Percentiles rank a stretch among this genome's conserved stretches.
These are phyloP conservation scores for Helicosporidium sp. DNA, from an alignment of 139 green algal species.

Conservation along the genomic window DNA sequence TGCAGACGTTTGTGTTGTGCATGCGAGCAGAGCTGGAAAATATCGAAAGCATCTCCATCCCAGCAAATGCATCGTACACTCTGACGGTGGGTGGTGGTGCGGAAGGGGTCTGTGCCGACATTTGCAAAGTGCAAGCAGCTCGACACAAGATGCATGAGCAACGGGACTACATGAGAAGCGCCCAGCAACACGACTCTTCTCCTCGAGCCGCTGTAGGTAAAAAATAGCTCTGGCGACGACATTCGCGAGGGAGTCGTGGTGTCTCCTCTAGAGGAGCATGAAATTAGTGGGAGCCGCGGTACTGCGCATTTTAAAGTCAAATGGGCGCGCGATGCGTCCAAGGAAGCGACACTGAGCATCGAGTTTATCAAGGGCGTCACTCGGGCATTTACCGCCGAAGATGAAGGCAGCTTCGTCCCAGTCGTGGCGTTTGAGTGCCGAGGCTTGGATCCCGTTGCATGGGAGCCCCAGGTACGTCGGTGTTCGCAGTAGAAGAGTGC, in stretches of 20 bases:
- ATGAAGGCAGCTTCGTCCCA: constrained; percentile 40
- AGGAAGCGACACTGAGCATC: constrained; percentile 33
- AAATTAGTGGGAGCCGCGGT: constrained; percentile 39
- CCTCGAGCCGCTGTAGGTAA: no score
- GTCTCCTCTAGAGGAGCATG: constrained; percentile 20
- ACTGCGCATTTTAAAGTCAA: constrained; percentile 52
- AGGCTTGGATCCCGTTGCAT: constrained; percentile 45
- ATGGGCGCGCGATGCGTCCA: constrained; percentile 21
- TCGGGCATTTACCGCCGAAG: constrained; percentile 21
- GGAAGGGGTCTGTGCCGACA: no score
- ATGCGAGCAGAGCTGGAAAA: constrained; percentile 48
- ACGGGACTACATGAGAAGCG: no score
- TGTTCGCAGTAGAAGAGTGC: no score
- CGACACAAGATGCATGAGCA: no score
- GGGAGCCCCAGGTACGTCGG: constrained; percentile 14
- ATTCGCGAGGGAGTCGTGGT: constrained; percentile 30
- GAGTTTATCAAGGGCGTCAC: constrained; percentile 42
- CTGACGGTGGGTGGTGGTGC: constrained; percentile 22
- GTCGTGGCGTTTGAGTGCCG: constrained; percentile 64
- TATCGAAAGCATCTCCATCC: constrained; percentile 26
- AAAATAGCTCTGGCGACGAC: constrained; percentile 37
- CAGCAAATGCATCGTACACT: constrained; percentile 19
- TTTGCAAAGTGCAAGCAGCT: no score
- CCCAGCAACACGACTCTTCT: no score
- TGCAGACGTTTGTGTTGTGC: constrained; percentile 24